Base-by-base conservation (phyloP, 768 basidiomycete species). In the Pleurotus sapidus region DNA sequence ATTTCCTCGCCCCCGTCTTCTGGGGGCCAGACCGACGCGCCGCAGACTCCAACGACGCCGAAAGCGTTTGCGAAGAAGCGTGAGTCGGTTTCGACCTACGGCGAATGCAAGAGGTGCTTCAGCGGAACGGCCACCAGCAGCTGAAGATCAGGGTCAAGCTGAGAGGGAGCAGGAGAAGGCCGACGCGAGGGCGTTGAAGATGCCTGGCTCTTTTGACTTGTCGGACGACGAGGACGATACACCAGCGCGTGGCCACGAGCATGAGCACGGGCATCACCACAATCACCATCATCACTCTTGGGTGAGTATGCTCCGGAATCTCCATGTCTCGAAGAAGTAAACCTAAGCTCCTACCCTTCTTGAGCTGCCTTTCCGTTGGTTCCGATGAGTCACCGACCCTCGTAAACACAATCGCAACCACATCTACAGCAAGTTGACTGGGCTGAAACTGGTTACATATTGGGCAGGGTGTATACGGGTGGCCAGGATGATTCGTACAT, bases 131-230 rank as follows among this genome's bases (percentile, higher is more conserved):
- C 51, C 39, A 8, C 30, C 30, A 7, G 7, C 30, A 9, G 30
- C 7, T 9, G 11, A 34, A 9, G 30, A 34, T 34, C 30, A 9
- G 1, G 30, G 30, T 3, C 6, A 45, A 48, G 55, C 55, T 4
- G 60, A 60, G 2, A 56, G 55, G 17, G 60, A 72, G 39, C 65
- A 70, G 24, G 72, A 74, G 24, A 57, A 67, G 18, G 72, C 51
- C 5, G 17, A 40, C 15, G 11, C 17, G 17, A 30, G 15, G 38
- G n/a, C 74, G 37, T 60, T 73, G 56, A 64, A 50, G 55, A 84
- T 86, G 69, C 84, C 84, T 1, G 84, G 84, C 8, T 79, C 80
- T 27, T 83, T 84, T 59, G 72, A 77, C 57, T 27, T 70, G 25
- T 61, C 66, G 5, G 65, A 57, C 3, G 51, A 53, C 24, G 51